Conservation (phyloP, 192 early-diverging fungal species). For the Gonapodya prolifera region DNA sequence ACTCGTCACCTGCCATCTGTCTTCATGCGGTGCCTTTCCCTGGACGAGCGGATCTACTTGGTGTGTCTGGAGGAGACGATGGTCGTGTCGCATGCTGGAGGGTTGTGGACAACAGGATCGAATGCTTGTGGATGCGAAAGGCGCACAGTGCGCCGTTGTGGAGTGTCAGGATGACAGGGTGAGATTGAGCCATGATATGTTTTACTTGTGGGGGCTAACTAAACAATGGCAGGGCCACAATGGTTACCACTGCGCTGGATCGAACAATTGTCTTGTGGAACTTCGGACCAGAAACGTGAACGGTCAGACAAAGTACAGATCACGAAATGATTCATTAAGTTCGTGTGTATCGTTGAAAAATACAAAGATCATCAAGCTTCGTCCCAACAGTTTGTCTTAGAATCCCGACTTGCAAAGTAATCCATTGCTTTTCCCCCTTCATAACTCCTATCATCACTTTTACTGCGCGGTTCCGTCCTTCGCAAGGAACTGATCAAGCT, state of each 20-base stretch:
- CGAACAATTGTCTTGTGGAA: background rate
- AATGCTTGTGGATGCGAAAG: background rate
- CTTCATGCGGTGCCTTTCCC: background rate
- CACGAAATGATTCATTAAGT: too few relatives aligned
- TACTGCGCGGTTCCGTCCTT: background rate
- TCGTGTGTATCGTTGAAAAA: too few relatives aligned
- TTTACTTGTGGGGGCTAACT: too few relatives aligned
- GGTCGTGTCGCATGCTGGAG: background rate
- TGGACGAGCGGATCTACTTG: background rate
- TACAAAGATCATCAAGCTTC: too few relatives aligned
- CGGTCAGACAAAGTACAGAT: too few relatives aligned
- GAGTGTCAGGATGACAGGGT: background rate
- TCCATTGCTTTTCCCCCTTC: background rate
- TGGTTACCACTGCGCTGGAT: background rate
- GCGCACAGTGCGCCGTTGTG: background rate
- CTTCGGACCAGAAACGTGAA: too few relatives aligned
- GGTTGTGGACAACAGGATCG: background rate
- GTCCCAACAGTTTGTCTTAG: too few relatives aligned
- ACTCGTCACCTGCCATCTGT: background rate
- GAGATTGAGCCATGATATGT: background rate
- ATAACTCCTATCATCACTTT: background rate
- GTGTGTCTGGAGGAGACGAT: background rate
- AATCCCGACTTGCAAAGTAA: background rate
- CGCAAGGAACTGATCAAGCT: background rate
- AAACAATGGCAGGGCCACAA: background rate